Evolutionary conservation across 345 rosid genomes (phyloP), one percentile per base, ranked within the genome.

Genomic region (Geranium rotundifolium): DNA sequence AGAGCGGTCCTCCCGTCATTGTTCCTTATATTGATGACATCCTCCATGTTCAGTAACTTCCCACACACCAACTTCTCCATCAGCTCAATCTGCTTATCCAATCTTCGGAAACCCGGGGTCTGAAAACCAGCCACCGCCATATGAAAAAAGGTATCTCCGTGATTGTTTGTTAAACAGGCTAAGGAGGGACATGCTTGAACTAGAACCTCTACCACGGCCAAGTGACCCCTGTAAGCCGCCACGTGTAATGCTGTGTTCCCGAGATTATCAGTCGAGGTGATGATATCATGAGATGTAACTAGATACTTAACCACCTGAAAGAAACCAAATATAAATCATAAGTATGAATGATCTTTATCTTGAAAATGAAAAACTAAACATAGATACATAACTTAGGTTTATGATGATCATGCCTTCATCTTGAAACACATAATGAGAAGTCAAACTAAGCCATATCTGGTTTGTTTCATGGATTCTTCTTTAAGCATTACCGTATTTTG

Each of bases 1-100:
- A 89, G 98, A 54, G 93, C 87, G 56, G 96, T 87, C 31, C 88
- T 81, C 63, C 93, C 95, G n/a, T 84, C 90, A 15, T 80, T 84
- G 61, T 78, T 89, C 69, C 73, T 75, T 37, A 74, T 79, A 65
- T 89, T 89, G 63, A 92, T 78, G 34, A 89, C 71, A 64, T 77
- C 79, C 63, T 75, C 84, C 62, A 77, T 69, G 60, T 76, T 75
- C 49, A 75, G 56, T 29, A 65, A 52, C 49, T 65, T 73, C 19
- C 81, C 80, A 58, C 72, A 58, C 12, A 81, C 80, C 49, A 92
- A 70, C 67, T 77, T 75, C 67, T 86, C 85, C 91, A 92, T 83
- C 52, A 92, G 87, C 77, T 84, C 82, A 70, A 76, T 73, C 82
- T 87, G 96, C 29, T 85, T 69, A 68, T 92, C 98, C 68, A 87